Conservation (phyloP, 768 basidiomycete species). For the Boletus insuetus region DNA sequence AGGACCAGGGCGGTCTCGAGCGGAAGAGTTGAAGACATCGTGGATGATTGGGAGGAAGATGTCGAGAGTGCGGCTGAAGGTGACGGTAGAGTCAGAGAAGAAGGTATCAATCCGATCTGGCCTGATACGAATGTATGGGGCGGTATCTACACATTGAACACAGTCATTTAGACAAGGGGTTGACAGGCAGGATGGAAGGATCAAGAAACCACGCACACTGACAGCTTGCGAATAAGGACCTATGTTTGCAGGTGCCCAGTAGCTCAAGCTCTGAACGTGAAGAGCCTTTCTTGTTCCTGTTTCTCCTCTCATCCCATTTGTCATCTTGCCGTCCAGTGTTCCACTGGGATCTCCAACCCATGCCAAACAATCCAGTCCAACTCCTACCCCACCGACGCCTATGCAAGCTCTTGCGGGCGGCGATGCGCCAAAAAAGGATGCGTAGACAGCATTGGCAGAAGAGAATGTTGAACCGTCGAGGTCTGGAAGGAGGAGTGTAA, state of each 20-base stretch:
- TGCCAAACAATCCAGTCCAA: slow-evolving; percentile 83
- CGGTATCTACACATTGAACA: slow-evolving; percentile 49
- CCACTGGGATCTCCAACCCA: slow-evolving; percentile 33
- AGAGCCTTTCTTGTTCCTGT: slow-evolving; percentile 56
- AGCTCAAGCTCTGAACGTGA: slow-evolving; percentile 94
- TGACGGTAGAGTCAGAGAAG: slow-evolving; percentile 65
- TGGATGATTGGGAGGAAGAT: slow-evolving; percentile 44
- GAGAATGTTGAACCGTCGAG: slow-evolving; percentile 69
- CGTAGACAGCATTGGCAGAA: slow-evolving; percentile 74
- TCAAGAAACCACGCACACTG: slow-evolving; percentile 46
- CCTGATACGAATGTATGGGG: slow-evolving; percentile 87
- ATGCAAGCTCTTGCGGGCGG: slow-evolving; percentile 97
- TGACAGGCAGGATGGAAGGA: background rate
- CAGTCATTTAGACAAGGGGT: background rate
- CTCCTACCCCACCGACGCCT: slow-evolving; percentile 58
- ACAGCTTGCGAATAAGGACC: slow-evolving; percentile 97
- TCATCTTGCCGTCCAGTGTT: slow-evolving; percentile 10
- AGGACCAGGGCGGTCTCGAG: slow-evolving; percentile 70
- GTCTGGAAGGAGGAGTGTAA: slow-evolving; percentile 79
- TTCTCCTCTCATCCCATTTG: slow-evolving; percentile 25
- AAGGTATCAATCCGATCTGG: slow-evolving; percentile 89
- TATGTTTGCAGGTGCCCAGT: slow-evolving; percentile 99
- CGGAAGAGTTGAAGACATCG: slow-evolving; percentile 48
- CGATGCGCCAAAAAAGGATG: slow-evolving; percentile 80
- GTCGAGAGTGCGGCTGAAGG: slow-evolving; percentile 29